Percentiles rank a stretch among this genome's conserved stretches.
Conservation (phyloP, 306 rosid genomes). For the Glycine soja region DNA sequence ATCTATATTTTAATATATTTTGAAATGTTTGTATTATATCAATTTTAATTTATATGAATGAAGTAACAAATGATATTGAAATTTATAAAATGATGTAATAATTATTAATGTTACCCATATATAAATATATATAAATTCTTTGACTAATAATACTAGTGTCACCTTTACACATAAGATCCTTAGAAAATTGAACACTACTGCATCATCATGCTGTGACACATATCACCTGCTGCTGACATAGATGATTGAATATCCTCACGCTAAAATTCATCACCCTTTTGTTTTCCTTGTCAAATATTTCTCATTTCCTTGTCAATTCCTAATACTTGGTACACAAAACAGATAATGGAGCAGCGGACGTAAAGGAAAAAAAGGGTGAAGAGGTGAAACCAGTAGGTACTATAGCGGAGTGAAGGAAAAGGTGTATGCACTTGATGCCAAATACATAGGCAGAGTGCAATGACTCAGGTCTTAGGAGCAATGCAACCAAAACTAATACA, state of each 20-base stretch:
- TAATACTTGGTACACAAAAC: no score
- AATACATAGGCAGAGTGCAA: not conserved
- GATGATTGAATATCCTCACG: not conserved
- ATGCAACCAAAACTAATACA: not conserved
- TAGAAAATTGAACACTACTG: not conserved
- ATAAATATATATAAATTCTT: not conserved
- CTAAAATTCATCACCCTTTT: conserved; percentile 17
- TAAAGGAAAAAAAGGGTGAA: conserved; percentile 22
- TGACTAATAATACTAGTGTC: not conserved
- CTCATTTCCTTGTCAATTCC: no score
- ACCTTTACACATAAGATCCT: conserved; percentile 39
- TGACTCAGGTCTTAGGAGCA: not conserved
- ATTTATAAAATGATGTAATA: not conserved
- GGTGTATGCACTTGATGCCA: conserved; percentile 29
- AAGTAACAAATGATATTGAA: no score
- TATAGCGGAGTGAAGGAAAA: conserved; percentile 23
- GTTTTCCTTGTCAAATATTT: not conserved
- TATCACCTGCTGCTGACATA: conserved; percentile 30
- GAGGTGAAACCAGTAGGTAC: not conserved
- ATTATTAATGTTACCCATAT: no score
- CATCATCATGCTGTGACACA: not conserved
- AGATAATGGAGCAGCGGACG: conserved; percentile 39
- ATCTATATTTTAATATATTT: no score
- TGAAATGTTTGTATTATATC: no score
- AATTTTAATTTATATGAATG: no score